Conservation (phyloP, 2,329 filamentous ascomycete genomes). For the Truncatella angustata region DNA sequence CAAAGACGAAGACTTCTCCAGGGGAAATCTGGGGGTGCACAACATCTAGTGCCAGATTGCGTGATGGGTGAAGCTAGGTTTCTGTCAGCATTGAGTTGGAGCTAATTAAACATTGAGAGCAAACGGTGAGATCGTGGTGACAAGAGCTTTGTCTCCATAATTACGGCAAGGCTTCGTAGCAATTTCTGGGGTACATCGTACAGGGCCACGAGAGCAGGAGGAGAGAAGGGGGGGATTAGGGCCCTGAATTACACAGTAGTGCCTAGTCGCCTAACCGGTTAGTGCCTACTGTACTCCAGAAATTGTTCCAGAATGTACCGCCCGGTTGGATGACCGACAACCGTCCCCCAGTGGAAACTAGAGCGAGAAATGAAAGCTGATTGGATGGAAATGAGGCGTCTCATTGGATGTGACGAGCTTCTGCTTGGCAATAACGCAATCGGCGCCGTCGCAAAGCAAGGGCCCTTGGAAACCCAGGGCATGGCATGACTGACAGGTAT, state of each 20-base stretch:
- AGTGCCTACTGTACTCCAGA: not conserved
- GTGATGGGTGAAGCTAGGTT: not conserved
- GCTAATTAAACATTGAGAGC: not conserved
- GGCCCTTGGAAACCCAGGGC: no score
- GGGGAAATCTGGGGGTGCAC: no score
- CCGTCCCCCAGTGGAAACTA: no score
- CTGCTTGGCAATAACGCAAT: constrained; percentile 9
- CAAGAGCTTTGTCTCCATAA: not conserved
- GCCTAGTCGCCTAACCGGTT: no score
- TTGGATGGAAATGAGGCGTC: not conserved
- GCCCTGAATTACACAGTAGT: no score
- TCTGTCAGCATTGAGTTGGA: not conserved
- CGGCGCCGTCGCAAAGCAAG: constrained; percentile 7
- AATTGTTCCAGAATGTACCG: constrained; percentile 1
- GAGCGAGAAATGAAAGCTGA: no score
- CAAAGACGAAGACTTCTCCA: not conserved
- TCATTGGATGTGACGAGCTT: constrained; percentile 10
- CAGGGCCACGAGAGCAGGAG: not conserved
- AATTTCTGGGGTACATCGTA: constrained; percentile 7
- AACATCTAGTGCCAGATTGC: not conserved
- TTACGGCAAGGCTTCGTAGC: not conserved
- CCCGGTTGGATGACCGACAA: constrained; percentile 6
- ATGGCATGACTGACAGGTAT: constrained; percentile 3
- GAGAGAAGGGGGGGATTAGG: no score
- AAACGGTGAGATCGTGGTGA: not conserved